Conservation (phyloP, 2,329 filamentous ascomycete genomes). For the Colletotrichum nymphaeae region DNA sequence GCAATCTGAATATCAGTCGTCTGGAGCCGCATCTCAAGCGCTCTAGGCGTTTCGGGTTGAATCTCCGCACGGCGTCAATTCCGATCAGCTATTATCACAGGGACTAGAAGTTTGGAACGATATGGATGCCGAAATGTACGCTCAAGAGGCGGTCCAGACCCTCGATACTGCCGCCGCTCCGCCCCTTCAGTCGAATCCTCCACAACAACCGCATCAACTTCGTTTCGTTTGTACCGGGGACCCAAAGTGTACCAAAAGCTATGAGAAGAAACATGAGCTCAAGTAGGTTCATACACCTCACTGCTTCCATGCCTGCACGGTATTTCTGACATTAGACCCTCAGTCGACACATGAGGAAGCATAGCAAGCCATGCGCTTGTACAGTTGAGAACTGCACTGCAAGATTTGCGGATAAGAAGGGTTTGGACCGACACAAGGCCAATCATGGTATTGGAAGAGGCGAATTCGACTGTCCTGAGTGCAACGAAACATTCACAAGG, state of each 20-base stretch:
- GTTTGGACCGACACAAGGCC: neutral
- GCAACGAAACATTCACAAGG: neutral
- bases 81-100: neutral
- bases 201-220: neutral
- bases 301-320: neutral
- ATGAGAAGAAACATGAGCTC: neutral
- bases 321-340: neutral
- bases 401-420: neutral
- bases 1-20: neutral
- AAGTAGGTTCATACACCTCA: neutral
- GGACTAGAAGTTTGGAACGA: neutral
- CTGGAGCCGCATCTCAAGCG: neutral
- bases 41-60: neutral
- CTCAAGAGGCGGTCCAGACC: neutral
- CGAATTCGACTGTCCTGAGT: neutral
- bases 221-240: neutral
- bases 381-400: neutral
- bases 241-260: neutral
- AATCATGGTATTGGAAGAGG: neutral
- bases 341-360: neutral
- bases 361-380: neutral
- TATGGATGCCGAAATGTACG: neutral
- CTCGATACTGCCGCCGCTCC: neutral
- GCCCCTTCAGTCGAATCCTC: neutral
- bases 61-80: neutral